A percentile compares a stretch with the other conserved stretches of the same genome.
Conservation (phyloP, 208 protist genomes). For the Acanthamoeba lenticulata region DNA sequence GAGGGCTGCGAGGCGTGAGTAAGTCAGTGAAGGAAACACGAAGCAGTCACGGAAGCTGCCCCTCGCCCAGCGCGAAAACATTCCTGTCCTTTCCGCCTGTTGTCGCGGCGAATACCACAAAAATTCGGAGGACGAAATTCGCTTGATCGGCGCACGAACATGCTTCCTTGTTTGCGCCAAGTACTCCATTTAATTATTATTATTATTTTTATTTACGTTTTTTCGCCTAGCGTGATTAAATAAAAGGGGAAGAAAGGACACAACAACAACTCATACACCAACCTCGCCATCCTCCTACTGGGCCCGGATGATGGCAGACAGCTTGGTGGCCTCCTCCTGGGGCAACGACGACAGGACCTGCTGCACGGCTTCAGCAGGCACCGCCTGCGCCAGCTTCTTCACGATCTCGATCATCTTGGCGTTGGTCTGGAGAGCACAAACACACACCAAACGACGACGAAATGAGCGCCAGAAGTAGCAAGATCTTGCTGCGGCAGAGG, state of each 20-base stretch:
- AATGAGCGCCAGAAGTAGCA: not conserved
- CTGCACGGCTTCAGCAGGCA: not conserved
- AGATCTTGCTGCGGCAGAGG: not conserved
- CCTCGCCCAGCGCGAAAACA: no score
- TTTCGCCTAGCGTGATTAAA: slow-evolving; percentile 10
- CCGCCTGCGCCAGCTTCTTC: not conserved
- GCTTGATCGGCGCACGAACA: not conserved
- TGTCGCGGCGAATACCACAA: not conserved
- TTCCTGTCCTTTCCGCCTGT: no score
- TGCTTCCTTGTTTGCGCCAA: not conserved
- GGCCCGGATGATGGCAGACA: not conserved
- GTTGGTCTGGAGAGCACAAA: not conserved
- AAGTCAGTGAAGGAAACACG: not conserved
- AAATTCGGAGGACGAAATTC: not conserved
- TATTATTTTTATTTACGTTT: not conserved
- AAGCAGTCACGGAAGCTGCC: no score
- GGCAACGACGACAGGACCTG: not conserved
- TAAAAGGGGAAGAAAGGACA: not conserved
- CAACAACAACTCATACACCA: not conserved
- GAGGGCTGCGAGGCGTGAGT: not conserved
- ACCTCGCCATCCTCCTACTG: not conserved
- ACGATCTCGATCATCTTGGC: not conserved
- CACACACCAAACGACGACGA: not conserved
- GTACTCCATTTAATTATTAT: not conserved
- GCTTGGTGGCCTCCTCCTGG: not conserved